phyloP scores from a whole-genome alignment of 179 eudicot genomes.

The Actinidia arguta region DNA sequence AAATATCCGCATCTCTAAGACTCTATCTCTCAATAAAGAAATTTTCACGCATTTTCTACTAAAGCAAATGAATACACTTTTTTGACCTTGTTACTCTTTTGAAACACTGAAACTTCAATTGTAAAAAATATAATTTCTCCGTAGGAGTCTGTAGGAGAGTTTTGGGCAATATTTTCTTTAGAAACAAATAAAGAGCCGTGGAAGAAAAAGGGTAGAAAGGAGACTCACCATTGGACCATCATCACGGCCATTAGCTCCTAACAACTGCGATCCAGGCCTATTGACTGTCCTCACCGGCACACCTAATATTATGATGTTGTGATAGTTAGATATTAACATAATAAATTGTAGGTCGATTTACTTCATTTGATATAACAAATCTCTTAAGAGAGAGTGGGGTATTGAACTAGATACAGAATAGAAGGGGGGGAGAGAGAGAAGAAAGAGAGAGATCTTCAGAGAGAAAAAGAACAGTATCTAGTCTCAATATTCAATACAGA shows the following conservation, averaged over 20 bases:
- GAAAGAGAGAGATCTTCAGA: too few species aligned
- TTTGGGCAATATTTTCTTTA: background rate
- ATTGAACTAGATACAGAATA: too few species aligned
- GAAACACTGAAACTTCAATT: too few species aligned
- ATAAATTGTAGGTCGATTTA: background rate
- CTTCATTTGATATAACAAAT: background rate
- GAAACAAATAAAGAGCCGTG: background rate
- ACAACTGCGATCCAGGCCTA: conserved; percentile 72
- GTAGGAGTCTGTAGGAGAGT: background rate
- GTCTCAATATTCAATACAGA: too few species aligned
- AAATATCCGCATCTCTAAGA: too few species aligned
- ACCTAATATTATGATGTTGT: conserved; percentile 32
- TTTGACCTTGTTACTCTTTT: background rate
- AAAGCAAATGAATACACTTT: background rate
- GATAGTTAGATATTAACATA: background rate
- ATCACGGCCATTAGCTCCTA: conserved; percentile 83
- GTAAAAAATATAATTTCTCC: too few species aligned
- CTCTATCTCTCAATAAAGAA: background rate
- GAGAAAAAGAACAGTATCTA: too few species aligned
- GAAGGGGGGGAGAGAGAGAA: too few species aligned
- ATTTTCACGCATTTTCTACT: background rate
- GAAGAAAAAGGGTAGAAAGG: conserved; percentile 7
- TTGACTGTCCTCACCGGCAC: conserved; percentile 57
- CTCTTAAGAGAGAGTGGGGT: too few species aligned
- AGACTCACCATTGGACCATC: conserved; percentile 74